Conservation (phyloP, 2,329 filamentous ascomycete genomes). For the Pyrenochaeta sp. region DNA sequence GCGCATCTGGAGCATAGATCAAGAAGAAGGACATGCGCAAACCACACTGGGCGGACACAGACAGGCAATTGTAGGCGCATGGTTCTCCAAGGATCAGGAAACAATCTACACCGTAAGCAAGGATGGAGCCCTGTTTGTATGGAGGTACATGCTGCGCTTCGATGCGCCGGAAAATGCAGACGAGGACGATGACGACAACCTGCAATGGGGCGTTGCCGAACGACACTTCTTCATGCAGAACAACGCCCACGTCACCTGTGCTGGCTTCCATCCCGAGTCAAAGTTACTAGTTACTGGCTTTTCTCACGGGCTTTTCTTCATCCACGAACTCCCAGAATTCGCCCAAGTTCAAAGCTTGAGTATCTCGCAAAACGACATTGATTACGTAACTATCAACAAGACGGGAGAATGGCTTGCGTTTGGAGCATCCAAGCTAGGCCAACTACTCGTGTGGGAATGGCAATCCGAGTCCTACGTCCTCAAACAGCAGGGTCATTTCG, state of each 20-base stretch:
- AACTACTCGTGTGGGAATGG: slow-evolving; percentile 99
- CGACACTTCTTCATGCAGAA: slow-evolving; percentile 94
- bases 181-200: slow-evolving; percentile 69
- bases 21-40: slow-evolving; percentile 85
- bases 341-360: slow-evolving; percentile 92
- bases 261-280: slow-evolving; percentile 84
- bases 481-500: slow-evolving; percentile 97
- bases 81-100: slow-evolving; percentile 94
- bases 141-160: slow-evolving; percentile 77
- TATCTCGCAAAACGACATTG: slow-evolving; percentile 96
- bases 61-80: slow-evolving; percentile 90
- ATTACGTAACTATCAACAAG: slow-evolving; percentile 92
- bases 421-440: slow-evolving; percentile 91
- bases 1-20: slow-evolving; percentile 91
- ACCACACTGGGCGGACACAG: slow-evolving; percentile 91
- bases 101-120: slow-evolving; percentile 96
- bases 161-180: slow-evolving; percentile 61
- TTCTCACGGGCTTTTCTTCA: slow-evolving; percentile 89
- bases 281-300: slow-evolving; percentile 97
- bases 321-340: slow-evolving; percentile 96
- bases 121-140: slow-evolving; percentile 94
- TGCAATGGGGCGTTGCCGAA: slow-evolving; percentile 90
- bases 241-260: slow-evolving; percentile 84
- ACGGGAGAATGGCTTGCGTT: slow-evolving; percentile 97
- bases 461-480: slow-evolving; percentile 98